Conservation (phyloP, 2,329 filamentous ascomycete genomes). For the Ophidiomyces ophidiicola region DNA sequence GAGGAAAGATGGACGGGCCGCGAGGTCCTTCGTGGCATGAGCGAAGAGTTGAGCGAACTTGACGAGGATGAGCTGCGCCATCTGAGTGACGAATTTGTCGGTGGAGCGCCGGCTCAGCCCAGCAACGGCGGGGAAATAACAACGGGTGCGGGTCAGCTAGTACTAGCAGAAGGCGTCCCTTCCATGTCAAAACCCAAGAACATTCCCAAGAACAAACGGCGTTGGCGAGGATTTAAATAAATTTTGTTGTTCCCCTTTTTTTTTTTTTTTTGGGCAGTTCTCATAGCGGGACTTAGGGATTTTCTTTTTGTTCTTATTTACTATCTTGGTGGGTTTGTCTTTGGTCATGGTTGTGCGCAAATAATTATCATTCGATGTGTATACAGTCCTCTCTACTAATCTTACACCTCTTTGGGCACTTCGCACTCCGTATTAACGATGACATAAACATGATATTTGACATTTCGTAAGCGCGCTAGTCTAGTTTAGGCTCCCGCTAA, state of each 20-base stretch:
- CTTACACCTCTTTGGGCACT: too few species aligned
- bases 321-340: too few species aligned
- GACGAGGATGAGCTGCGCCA: constrained; percentile 81
- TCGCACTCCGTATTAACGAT: too few species aligned
- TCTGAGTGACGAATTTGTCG: constrained; percentile 42
- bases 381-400: too few species aligned
- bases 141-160: background rate
- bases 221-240: constrained; percentile 24
- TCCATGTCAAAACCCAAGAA: constrained; percentile 17
- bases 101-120: constrained; percentile 9
- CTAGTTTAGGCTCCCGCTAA: background rate
- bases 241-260: background rate
- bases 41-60: constrained; percentile 80
- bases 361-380: too few species aligned
- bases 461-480: too few species aligned
- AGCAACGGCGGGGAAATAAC: background rate
- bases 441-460: background rate
- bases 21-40: constrained; percentile 60
- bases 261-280: too few species aligned
- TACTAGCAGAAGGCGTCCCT: background rate
- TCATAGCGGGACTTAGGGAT: too few species aligned
- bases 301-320: background rate
- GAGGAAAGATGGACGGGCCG: constrained; percentile 63
- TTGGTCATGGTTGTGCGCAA: too few species aligned
- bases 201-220: constrained; percentile 24